These are phyloP conservation scores for Mucor irregularis DNA, from an alignment of 371 early-diverging fungal species.

Conservation along the genomic window DNA sequence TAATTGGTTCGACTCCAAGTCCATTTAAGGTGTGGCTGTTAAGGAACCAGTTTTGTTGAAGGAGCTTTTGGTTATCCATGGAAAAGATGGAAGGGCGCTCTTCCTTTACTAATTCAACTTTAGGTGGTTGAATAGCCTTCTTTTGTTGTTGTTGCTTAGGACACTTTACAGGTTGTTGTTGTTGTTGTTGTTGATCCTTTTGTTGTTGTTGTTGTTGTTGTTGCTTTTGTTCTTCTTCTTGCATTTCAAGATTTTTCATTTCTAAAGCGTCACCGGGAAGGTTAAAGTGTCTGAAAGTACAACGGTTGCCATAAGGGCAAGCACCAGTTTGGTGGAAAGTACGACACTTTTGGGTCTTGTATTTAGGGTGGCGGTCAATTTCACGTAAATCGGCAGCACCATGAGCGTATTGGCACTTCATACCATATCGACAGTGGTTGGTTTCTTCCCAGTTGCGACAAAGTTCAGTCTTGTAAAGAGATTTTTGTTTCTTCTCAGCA, in stretches of 20 bases:
- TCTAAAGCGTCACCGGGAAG: constrained; percentile 23
- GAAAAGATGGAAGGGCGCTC: constrained; percentile 15
- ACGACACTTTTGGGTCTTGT: constrained; percentile 92
- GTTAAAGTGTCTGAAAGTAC: constrained; percentile 90
- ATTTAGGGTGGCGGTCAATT: constrained; percentile 92
- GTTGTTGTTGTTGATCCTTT: not conserved
- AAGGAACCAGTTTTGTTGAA: constrained; percentile 17
- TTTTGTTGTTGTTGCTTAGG: not conserved
- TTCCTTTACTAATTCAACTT: not conserved
- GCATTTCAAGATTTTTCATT: constrained; percentile 21
- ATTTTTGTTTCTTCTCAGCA: constrained; percentile 27
- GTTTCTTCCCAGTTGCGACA: constrained; percentile 91
- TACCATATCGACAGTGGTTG: constrained; percentile 90
- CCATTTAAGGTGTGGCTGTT: not conserved
- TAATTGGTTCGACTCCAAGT: not conserved
- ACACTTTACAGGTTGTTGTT: not conserved
- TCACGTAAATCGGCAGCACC: constrained; percentile 77
- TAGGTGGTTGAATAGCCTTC: not conserved
- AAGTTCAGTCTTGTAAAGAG: constrained; percentile 96
- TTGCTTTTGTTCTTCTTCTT: constrained; percentile 12
- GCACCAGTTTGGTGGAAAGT: constrained; percentile 85
- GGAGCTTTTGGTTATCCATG: constrained; percentile 5
- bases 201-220: not conserved
- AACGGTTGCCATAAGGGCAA: constrained; percentile 95
- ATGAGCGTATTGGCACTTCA: constrained; percentile 97